Percentiles rank a stretch among this genome's conserved stretches.
Evolutionary conservation across 345 rosid genomes (phyloP).

Genomic region (Murraya koenigii): DNA sequence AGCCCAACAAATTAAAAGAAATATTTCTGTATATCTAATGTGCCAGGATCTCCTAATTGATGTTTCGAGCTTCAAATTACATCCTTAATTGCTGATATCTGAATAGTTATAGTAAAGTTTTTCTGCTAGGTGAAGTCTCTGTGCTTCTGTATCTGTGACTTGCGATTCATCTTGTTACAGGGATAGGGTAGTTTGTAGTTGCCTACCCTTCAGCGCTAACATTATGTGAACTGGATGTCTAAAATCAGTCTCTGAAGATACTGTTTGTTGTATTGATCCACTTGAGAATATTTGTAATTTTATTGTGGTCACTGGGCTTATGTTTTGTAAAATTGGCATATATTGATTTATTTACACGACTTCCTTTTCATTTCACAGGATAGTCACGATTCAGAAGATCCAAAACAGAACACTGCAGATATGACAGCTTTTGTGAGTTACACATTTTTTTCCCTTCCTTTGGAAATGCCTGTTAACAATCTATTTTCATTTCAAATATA

Average conservation of each 20-base stretch:
- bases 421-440: conserved; percentile 61
- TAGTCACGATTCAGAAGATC: conserved; percentile 49
- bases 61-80: not conserved
- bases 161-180: not conserved
- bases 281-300: not conserved
- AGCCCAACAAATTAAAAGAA: not conserved
- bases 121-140: not conserved
- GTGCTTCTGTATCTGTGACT: not conserved
- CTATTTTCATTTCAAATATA: not conserved
- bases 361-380: conserved; percentile 30
- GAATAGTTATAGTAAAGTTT: not conserved
- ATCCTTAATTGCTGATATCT: not conserved
- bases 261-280: not conserved
- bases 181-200: not conserved
- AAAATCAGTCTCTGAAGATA: not conserved
- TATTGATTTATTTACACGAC: not conserved
- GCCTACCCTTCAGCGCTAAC: no score
- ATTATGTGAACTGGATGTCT: not conserved
- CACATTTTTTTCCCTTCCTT: not conserved
- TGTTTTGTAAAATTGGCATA: not conserved
- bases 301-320: not conserved
- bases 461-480: not conserved
- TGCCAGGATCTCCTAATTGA: not conserved
- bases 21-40: no score
- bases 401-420: conserved; percentile 54